A percentile compares a stretch with the other conserved stretches of the same genome.
These are phyloP conservation scores for Glonium stellatum DNA, from an alignment of 495 filamentous ascomycete genomes.

Conservation along the genomic window DNA sequence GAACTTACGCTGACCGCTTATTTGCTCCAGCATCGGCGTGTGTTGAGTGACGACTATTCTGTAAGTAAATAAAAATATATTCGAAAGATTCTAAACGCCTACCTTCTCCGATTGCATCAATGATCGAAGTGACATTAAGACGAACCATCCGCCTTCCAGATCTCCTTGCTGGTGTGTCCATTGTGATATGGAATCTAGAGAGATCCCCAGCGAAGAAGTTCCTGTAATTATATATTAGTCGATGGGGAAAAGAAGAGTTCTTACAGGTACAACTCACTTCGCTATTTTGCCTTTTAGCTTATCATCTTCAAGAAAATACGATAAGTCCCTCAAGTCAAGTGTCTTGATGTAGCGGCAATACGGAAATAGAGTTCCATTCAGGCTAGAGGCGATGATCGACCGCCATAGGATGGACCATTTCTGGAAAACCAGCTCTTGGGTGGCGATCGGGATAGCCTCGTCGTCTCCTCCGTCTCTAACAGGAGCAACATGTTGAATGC, in stretches of 20 bases:
- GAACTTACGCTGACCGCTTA: conserved; percentile 41
- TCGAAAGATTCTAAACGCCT: background rate
- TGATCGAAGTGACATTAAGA: conserved; percentile 29
- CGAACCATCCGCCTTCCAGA: conserved; percentile 5
- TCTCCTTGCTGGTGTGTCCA: background rate
- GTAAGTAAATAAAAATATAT: too few relatives aligned
- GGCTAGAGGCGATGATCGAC: conserved; percentile 59
- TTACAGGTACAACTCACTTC: conserved; percentile 9
- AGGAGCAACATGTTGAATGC: conserved; percentile 21
- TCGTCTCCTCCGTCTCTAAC: conserved; percentile 27
- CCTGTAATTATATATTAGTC: conserved; percentile 7
- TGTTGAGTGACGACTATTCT: conserved; percentile 43
- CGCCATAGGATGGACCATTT: conserved; percentile 62
- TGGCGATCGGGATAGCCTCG: conserved; percentile 27
- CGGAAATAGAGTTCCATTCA: conserved; percentile 56
- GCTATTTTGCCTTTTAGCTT: conserved; percentile 23
- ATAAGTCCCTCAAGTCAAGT: conserved; percentile 56
- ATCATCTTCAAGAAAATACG: conserved; percentile 49
- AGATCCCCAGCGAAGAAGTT: conserved; percentile 35
- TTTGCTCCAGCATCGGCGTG: conserved; percentile 47
- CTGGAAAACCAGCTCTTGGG: conserved; percentile 37
- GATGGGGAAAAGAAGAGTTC: background rate
- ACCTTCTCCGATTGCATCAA: conserved; percentile 41
- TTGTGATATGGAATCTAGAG: conserved; percentile 24
- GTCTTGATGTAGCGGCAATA: conserved; percentile 62